Conservation (phyloP, 495 filamentous ascomycete genomes). For the Penicillium odoratum region DNA sequence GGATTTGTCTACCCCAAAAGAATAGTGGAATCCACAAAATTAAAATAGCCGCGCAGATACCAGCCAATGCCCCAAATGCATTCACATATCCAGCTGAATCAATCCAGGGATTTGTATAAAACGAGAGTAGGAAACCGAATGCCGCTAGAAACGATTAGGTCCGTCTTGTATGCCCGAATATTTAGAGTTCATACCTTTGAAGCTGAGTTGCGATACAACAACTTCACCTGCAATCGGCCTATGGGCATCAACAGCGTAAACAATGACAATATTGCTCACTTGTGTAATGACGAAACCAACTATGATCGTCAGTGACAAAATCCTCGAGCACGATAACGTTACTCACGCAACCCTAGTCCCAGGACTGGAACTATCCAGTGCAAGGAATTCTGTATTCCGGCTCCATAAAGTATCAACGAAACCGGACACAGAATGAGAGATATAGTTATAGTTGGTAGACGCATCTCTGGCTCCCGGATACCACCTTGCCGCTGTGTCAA, state of each 20-base stretch:
- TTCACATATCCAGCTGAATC: conserved; percentile 43
- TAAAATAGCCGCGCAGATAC: conserved; percentile 41
- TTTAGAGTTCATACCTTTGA: conserved; percentile 35
- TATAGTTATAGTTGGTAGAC: conserved; percentile 45
- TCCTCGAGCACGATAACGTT: not conserved
- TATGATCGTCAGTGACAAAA: not conserved
- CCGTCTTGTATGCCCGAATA: not conserved
- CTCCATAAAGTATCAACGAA: conserved; percentile 48
- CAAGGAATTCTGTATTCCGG: conserved; percentile 46
- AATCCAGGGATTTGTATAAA: conserved; percentile 59
- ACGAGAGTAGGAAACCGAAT: conserved; percentile 57
- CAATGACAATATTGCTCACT: conserved; percentile 5
- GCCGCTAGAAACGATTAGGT: conserved; percentile 21
- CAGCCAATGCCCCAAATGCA: conserved; percentile 54
- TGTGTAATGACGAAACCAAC: conserved; percentile 8
- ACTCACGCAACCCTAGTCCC: conserved; percentile 36
- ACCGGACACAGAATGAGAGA: conserved; percentile 44
- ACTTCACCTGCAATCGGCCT: conserved; percentile 53
- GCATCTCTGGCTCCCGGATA: conserved; percentile 56
- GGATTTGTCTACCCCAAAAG: conserved; percentile 42
- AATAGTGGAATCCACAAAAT: conserved; percentile 43
- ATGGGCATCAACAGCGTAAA: conserved; percentile 54
- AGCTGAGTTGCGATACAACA: conserved; percentile 49
- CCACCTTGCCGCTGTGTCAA: conserved; percentile 51
- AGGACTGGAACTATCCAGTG: conserved; percentile 58